Conservation (phyloP, 441 rosid species). For the Populus hybrid region DNA sequence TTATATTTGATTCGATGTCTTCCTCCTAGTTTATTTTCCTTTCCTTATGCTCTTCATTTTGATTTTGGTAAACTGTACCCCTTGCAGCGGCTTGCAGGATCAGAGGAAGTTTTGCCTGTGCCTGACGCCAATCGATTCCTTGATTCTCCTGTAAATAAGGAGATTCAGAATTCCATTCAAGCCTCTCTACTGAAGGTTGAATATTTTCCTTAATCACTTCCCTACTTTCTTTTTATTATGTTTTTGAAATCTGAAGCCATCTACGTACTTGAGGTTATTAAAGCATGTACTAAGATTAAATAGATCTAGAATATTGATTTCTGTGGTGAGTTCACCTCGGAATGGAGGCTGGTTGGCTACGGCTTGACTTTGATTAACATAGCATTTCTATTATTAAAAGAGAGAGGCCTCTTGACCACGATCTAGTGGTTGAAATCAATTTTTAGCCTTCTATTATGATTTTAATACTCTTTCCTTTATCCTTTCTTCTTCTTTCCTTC, state of each 20-base stretch:
- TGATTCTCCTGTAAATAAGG: constrained; percentile 47
- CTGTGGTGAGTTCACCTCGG: background rate
- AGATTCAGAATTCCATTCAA: constrained; percentile 55
- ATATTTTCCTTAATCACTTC: constrained; percentile 4
- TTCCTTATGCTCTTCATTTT: constrained; percentile 2
- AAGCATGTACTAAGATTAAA: background rate
- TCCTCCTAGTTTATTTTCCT: constrained; percentile 4
- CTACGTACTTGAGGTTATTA: background rate
- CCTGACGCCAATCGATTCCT: constrained; percentile 41
- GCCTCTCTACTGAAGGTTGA: constrained; percentile 53
- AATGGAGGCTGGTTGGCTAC: background rate
- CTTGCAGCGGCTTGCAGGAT: constrained; percentile 77
- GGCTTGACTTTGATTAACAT: background rate
- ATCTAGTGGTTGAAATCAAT: background rate
- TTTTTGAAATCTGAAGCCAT: background rate
- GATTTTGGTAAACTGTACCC: constrained; percentile 24
- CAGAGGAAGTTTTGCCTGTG: constrained; percentile 66
- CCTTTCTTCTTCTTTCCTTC: constrained; percentile 1
- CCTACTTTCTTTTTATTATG: background rate
- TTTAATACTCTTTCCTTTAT: background rate
- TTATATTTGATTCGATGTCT: background rate
- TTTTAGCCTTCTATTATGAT: background rate
- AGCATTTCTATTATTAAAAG: background rate
- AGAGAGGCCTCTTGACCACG: background rate
- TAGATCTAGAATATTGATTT: background rate